Evolutionary conservation across 2,329 filamentous ascomycete genomes (phyloP).

Genomic region (Chaetomiaceae sp.): DNA sequence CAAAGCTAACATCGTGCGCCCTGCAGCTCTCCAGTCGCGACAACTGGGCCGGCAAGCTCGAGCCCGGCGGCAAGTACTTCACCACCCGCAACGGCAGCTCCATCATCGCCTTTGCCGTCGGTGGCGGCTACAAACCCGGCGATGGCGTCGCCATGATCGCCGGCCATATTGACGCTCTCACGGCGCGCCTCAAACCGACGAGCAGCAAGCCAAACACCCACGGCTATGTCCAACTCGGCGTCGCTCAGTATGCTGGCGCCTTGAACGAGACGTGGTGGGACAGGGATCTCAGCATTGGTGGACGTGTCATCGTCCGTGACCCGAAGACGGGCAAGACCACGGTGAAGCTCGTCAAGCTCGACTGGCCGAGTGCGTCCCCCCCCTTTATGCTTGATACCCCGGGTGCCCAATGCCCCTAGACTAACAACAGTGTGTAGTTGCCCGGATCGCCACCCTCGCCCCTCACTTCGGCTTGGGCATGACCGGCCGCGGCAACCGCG

Average conservation of each 20-base stretch:
- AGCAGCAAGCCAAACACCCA: constrained; percentile 78
- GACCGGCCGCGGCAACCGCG: constrained; percentile 66
- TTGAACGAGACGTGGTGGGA: constrained; percentile 96
- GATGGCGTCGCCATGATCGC: constrained; percentile 86
- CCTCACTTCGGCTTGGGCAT: constrained; percentile 85
- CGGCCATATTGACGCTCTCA: constrained; percentile 89
- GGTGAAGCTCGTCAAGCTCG: constrained; percentile 80
- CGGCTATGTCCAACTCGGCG: constrained; percentile 83
- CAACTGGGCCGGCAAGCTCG: constrained; percentile 67
- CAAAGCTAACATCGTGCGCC: neutral
- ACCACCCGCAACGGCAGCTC: constrained; percentile 80
- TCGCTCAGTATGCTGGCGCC: constrained; percentile 87
- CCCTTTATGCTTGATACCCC: too few species aligned
- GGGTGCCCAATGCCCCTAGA: too few species aligned
- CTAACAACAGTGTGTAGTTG: constrained; percentile 46
- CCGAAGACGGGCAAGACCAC: constrained; percentile 67
- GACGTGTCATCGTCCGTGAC: constrained; percentile 80
- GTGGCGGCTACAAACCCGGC: constrained; percentile 73
- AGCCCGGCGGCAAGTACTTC: constrained; percentile 84
- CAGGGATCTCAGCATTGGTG: constrained; percentile 85
- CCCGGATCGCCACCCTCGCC: constrained; percentile 83
- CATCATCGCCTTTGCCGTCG: constrained; percentile 79
- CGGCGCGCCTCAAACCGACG: constrained; percentile 85
- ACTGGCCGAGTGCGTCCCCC: constrained; percentile 66
- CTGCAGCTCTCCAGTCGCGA: constrained; percentile 71